Conservation (phyloP, 208 protist species). For the Crithidia thermophila region DNA sequence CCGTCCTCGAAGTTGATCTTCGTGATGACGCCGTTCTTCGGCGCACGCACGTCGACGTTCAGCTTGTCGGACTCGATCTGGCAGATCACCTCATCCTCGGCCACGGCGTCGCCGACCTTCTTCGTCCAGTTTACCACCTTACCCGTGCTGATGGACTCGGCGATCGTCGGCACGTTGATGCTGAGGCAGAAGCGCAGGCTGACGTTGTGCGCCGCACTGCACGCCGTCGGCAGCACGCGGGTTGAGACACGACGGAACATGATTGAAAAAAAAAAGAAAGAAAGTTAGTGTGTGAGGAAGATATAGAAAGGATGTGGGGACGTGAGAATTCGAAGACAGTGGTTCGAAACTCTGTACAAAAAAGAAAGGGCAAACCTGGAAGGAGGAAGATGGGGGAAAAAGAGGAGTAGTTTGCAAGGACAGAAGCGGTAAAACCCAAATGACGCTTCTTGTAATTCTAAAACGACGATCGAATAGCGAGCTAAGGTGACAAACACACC, state of each 20-base stretch:
- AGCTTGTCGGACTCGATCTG: slow-evolving; percentile 99
- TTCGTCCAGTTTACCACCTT: slow-evolving; percentile 96
- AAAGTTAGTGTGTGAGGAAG: slow-evolving; percentile 6
- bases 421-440: no score
- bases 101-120: slow-evolving; percentile 95
- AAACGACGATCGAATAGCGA: no score
- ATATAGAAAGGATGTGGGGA: no score
- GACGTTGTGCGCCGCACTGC: slow-evolving; percentile 37
- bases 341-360: background rate
- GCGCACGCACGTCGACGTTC: slow-evolving; percentile 95
- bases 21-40: slow-evolving; percentile 91
- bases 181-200: slow-evolving; percentile 85
- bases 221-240: slow-evolving; percentile 33
- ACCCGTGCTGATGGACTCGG: slow-evolving; percentile 98
- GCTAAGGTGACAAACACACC: no score
- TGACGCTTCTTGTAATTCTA: no score
- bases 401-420: no score
- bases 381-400: slow-evolving; percentile 3
- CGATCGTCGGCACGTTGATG: slow-evolving; percentile 96
- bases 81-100: slow-evolving; percentile 96
- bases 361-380: slow-evolving; percentile 3
- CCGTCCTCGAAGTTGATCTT: slow-evolving; percentile 90
- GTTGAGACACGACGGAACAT: slow-evolving; percentile 77
- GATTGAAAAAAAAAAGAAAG: background rate
- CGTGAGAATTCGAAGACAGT: no score